Evolutionary conservation across 2,329 filamentous ascomycete genomes (phyloP).

Genomic region (Neocucurbitaria cava): DNA sequence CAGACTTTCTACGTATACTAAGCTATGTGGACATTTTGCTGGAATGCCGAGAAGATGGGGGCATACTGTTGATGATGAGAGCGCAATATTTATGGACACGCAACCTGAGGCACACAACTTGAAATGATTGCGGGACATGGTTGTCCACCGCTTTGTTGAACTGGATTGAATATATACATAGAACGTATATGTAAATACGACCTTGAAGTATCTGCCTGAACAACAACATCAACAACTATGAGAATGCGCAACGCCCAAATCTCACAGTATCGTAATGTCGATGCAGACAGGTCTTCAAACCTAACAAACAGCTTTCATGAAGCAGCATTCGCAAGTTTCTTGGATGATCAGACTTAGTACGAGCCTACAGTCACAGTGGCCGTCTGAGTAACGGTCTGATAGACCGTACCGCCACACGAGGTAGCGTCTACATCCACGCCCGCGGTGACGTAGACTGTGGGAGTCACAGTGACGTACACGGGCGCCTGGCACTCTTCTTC

Average conservation of each 20-base stretch:
- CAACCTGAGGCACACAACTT: not conserved
- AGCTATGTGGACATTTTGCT: not conserved
- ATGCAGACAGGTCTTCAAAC: not conserved
- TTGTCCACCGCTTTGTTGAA: not conserved
- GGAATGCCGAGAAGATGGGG: not conserved
- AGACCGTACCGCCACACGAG: constrained; percentile 20
- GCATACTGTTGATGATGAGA: too few species aligned
- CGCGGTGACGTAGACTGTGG: constrained; percentile 35
- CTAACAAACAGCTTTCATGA: not conserved
- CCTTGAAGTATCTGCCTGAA: not conserved
- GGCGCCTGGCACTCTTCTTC: constrained; percentile 29
- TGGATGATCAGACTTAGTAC: constrained; percentile 2
- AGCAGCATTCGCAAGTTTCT: not conserved
- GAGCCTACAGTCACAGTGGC: constrained; percentile 32
- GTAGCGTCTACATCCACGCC: constrained; percentile 15
- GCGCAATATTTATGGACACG: too few species aligned
- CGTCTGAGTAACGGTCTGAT: constrained; percentile 32
- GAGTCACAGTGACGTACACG: constrained; percentile 35
- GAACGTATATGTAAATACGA: not conserved
- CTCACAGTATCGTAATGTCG: not conserved
- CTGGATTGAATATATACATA: not conserved
- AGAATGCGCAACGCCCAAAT: too few species aligned
- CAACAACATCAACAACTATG: too few species aligned
- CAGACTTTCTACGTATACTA: constrained; percentile 44
- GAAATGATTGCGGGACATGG: not conserved